Base-by-base conservation (phyloP, 164 flowering plant genomes). In the Annona cherimola region DNA sequence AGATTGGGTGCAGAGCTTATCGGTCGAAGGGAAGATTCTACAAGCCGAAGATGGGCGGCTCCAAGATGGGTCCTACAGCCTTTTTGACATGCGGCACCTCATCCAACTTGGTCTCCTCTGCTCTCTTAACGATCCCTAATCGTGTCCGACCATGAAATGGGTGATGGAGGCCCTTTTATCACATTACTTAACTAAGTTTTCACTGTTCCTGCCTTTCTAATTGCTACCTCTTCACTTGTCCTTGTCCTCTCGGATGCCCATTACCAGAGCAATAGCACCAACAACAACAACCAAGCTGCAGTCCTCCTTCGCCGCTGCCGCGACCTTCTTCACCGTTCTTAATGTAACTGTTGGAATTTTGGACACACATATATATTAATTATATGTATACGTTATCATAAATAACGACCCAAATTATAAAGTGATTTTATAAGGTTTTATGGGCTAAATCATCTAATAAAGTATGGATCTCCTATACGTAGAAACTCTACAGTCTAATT, bases 91-190 rank as follows among this genome's bases (percentile, higher is more conserved):
- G 86, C 84, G 86, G 74, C 71, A 72, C 1, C 57, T 88, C 70
- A 72, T 89, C 71, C 97, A 89, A 63, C 74, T 95, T 0, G 99
- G 86, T 35, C 87, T 95, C 1, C 87, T 95, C 39, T 95, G 98
- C 83, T 89, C 98, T 1, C 82, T 91, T 12, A 85, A 91, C 54
- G 84, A 86, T 42, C 96, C 99, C 0, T 81, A 84, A 59, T 77
- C 79, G 0, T 69, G 98, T 69, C 99, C 99, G 1, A 88, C 76
- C 71, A 91, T 93, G 96, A 95, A 87, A 79, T 95, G 97, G 97
- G 90, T 87, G 16, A 73, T 86, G 39, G 92, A 88, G 73, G 86
- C 81, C 9, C 90, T 95, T 69, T 86, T 91, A 1, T 87, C 87
- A 2, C 79, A 77, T 42, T 4, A 77, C 19, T 43, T 62, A 5